Conservation (phyloP, 305 asterid species). For the Petunia hybrid region DNA sequence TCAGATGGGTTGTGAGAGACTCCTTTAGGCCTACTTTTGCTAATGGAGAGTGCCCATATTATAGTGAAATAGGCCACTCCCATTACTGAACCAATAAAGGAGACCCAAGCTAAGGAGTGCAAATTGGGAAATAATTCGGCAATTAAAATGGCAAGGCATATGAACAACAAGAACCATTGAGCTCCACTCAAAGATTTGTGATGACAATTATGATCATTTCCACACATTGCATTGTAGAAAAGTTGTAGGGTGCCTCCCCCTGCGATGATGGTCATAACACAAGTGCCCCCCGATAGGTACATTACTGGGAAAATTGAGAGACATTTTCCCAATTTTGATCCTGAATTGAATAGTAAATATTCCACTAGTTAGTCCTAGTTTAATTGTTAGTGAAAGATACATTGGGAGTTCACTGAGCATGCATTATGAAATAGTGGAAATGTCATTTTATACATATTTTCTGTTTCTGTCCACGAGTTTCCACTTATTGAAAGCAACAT, state of each 20-base stretch:
- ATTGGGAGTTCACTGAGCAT: background rate
- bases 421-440: background rate
- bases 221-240: constrained; percentile 48
- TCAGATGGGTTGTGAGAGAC: constrained; percentile 23
- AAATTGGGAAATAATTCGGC: constrained; percentile 67
- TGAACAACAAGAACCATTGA: constrained; percentile 64
- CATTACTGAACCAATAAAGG: constrained; percentile 59
- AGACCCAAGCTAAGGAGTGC: constrained; percentile 51
- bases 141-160: constrained; percentile 49
- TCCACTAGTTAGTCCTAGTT: background rate
- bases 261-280: constrained; percentile 54
- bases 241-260: constrained; percentile 58
- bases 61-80: constrained; percentile 49
- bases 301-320: constrained; percentile 62
- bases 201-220: constrained; percentile 34
- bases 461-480: too few relatives aligned
- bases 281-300: constrained; percentile 72
- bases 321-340: constrained; percentile 61
- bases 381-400: background rate
- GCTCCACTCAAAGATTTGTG: constrained; percentile 45
- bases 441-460: too few relatives aligned
- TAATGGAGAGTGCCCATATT: constrained; percentile 52
- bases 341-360: constrained; percentile 32
- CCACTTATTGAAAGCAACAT: too few relatives aligned
- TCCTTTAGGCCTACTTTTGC: constrained; percentile 36